A percentile compares a stretch with the other conserved stretches of the same genome.
Conservation (phyloP, 2,329 filamentous ascomycete genomes). For the Coniochaeta ligniaria region DNA sequence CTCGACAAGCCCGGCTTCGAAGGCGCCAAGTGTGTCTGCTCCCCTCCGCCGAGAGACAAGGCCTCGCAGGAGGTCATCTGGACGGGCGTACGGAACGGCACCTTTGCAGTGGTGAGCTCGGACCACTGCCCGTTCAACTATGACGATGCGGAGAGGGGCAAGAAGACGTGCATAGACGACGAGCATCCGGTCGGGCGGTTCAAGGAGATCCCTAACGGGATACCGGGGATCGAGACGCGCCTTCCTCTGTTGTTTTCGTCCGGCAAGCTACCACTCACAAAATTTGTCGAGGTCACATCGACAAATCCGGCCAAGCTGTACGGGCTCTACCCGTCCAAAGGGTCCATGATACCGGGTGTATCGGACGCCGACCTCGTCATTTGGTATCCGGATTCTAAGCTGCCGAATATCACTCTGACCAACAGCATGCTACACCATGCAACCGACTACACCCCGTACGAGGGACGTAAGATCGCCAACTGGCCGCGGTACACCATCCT, state of each 20-base stretch:
- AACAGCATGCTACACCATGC: constrained; percentile 52
- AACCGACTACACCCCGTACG: constrained; percentile 55
- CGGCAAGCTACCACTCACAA: constrained; percentile 30
- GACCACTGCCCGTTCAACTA: constrained; percentile 41
- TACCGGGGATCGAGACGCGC: constrained; percentile 48
- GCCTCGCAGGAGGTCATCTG: constrained; percentile 43
- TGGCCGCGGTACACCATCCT: constrained; percentile 56
- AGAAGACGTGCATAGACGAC: constrained; percentile 38
- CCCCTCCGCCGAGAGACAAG: constrained; percentile 40
- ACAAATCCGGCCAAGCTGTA: constrained; percentile 51
- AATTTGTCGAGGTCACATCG: constrained; percentile 45
- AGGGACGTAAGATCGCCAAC: constrained; percentile 43
- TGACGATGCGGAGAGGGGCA: constrained; percentile 33
- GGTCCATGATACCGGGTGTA: constrained; percentile 39
- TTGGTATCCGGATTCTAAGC: constrained; percentile 42
- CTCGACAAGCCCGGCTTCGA: constrained; percentile 44
- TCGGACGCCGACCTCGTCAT: constrained; percentile 48
- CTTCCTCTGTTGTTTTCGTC: constrained; percentile 36
- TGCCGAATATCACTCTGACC: constrained; percentile 33
- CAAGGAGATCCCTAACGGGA: constrained; percentile 49
- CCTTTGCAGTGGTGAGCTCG: constrained; percentile 42
- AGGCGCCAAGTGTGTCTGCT: constrained; percentile 47
- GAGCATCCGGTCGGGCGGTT: constrained; percentile 39
- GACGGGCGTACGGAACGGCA: constrained; percentile 40
- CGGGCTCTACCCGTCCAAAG: constrained; percentile 43